Percentiles rank a stretch among this genome's conserved stretches.
Conservation (phyloP, 2,329 filamentous ascomycete genomes). For the Exophiala sp. region DNA sequence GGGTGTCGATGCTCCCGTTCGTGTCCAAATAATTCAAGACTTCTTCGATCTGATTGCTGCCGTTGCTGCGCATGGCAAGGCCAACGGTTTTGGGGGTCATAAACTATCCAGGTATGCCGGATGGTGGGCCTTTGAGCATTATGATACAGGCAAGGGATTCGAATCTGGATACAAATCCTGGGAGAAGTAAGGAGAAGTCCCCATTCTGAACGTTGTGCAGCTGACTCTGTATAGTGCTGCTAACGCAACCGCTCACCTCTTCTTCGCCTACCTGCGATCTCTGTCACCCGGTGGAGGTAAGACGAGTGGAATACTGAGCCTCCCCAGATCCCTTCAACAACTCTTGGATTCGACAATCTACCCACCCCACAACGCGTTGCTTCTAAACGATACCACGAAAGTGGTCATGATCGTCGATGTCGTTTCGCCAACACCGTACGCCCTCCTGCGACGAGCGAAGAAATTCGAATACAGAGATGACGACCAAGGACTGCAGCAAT, state of each 20-base stretch:
- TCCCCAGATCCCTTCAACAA: slow-evolving; percentile 88
- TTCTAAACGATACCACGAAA: slow-evolving; percentile 78
- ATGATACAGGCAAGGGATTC: slow-evolving; percentile 82
- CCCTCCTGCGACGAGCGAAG: slow-evolving; percentile 81
- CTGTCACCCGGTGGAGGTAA: slow-evolving; percentile 72
- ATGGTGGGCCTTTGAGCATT: slow-evolving; percentile 98
- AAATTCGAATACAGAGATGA: slow-evolving; percentile 94
- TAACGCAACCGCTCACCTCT: slow-evolving; percentile 92
- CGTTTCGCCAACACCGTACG: slow-evolving; percentile 91
- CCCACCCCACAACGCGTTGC: slow-evolving; percentile 70
- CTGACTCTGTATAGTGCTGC: slow-evolving; percentile 62
- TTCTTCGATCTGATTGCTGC: slow-evolving; percentile 93
- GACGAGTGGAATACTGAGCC: slow-evolving; percentile 73
- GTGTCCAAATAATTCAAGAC: slow-evolving; percentile 86
- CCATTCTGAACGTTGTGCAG: neutral
- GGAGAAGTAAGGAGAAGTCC: slow-evolving; percentile 60
- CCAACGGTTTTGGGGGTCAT: slow-evolving; percentile 85
- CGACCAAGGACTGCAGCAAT: slow-evolving; percentile 77
- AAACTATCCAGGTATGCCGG: slow-evolving; percentile 93
- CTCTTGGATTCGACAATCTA: slow-evolving; percentile 91
- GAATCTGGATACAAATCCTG: slow-evolving; percentile 91
- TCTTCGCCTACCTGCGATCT: slow-evolving; percentile 94
- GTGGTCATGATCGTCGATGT: slow-evolving; percentile 96
- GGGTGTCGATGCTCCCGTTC: slow-evolving; percentile 81
- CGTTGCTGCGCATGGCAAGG: slow-evolving; percentile 87